Evolutionary conservation across 495 filamentous ascomycete genomes (phyloP).

Genomic region (Hypoxylon lienhwacheense): DNA sequence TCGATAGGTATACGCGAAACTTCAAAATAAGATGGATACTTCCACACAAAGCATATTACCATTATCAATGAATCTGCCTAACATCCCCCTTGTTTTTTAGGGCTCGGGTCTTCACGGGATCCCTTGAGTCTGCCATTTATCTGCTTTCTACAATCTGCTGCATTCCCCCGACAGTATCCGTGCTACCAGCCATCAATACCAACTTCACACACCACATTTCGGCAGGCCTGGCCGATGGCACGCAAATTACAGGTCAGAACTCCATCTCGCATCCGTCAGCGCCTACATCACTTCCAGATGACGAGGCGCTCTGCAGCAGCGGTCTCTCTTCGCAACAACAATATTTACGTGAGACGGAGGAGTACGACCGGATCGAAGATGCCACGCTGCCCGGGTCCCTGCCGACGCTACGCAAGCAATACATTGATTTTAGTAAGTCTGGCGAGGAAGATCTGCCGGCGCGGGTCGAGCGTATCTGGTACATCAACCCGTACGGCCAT

Average conservation of each 20-base stretch:
- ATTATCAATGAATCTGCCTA: no score
- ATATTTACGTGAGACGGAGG: conserved; percentile 42
- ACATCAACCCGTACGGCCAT: conserved; percentile 93
- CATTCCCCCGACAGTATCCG: conserved; percentile 71
- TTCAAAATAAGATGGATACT: no score
- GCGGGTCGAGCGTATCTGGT: conserved; percentile 84
- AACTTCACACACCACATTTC: conserved; percentile 95
- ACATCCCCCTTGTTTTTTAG: conserved; percentile 35
- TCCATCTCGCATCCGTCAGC: conserved; percentile 82
- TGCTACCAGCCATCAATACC: conserved; percentile 88
- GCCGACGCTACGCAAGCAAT: conserved; percentile 73
- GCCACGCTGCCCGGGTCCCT: conserved; percentile 86
- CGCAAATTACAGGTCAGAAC: conserved; percentile 87
- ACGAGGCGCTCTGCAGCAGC: conserved; percentile 12
- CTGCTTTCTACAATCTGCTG: conserved; percentile 78
- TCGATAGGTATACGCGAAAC: no score
- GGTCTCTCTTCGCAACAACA: conserved; percentile 43
- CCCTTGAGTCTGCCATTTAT: conserved; percentile 80
- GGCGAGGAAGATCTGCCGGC: conserved; percentile 67
- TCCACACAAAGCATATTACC: no score
- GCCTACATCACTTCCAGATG: conserved; percentile 52
- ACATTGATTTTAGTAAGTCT: conserved; percentile 76
- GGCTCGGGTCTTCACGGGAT: conserved; percentile 77
- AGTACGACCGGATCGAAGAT: conserved; percentile 67
- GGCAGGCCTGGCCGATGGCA: conserved; percentile 74